Percentiles rank a stretch among this genome's conserved stretches.
Evolutionary conservation across 257 asterid species (phyloP).

Genomic region (Leptodermis oblonga): DNA sequence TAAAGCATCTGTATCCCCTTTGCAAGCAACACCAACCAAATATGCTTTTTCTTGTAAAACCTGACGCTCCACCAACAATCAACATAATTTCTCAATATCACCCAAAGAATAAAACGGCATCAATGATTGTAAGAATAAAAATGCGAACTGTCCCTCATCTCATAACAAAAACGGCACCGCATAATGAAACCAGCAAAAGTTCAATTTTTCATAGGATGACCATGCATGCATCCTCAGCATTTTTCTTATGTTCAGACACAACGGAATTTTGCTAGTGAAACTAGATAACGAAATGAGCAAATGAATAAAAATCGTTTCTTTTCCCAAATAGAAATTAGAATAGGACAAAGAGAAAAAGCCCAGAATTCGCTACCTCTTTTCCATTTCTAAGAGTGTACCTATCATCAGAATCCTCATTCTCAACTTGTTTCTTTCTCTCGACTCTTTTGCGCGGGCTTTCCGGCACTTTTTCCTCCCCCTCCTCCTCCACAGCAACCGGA

Average conservation of each 20-base stretch:
- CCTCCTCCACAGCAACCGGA: constrained; percentile 20
- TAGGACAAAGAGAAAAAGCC: neutral
- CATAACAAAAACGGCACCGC: neutral
- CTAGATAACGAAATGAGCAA: neutral
- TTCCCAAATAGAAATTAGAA: neutral
- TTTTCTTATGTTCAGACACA: neutral
- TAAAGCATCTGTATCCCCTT: constrained; percentile 51
- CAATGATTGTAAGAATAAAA: too few relatives aligned
- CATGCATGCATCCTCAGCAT: neutral
- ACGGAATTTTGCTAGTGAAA: neutral
- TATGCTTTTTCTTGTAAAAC: constrained; percentile 93
- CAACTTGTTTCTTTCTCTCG: constrained; percentile 24
- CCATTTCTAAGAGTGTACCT: constrained; percentile 71
- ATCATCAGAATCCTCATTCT: constrained; percentile 29
- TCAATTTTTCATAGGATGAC: neutral
- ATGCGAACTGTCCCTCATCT: neutral
- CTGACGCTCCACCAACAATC: constrained; percentile 30
- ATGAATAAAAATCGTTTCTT: neutral
- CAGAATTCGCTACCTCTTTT: constrained; percentile 55
- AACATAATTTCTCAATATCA: constrained; percentile 8
- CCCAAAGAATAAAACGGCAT: too few relatives aligned
- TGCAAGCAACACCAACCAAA: constrained; percentile 76
- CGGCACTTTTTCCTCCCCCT: constrained; percentile 34
- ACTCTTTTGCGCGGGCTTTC: constrained; percentile 23
- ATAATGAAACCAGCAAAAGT: neutral